phyloP scores from a whole-genome alignment of 2,329 filamentous ascomycete species.

The Paecilomyces dactylethromorphus region DNA sequence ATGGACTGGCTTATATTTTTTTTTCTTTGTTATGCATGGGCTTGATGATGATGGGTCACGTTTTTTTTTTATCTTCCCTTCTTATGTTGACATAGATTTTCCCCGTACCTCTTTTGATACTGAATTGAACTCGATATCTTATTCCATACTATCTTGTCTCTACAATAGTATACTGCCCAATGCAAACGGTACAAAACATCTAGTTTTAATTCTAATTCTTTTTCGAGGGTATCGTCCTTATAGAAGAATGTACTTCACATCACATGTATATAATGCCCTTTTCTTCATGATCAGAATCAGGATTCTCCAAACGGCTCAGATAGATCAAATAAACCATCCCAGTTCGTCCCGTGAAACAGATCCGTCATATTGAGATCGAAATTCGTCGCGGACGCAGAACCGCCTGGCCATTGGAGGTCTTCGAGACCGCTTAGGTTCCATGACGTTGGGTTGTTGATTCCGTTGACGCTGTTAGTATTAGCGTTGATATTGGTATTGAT shows the following conservation, averaged over 20 bases:
- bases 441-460: neutral
- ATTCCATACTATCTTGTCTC: neutral
- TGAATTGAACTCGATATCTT: neutral
- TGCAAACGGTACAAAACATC: too few relatives aligned
- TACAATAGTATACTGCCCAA: neutral
- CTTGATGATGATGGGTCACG: neutral
- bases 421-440: conserved; percentile 8
- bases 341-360: conserved; percentile 24
- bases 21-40: neutral
- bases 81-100: neutral
- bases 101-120: neutral
- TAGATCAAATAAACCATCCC: conserved; percentile 25
- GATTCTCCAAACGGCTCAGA: conserved; percentile 22
- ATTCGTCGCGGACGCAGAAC: conserved; percentile 11
- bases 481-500: too few relatives aligned
- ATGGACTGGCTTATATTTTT: neutral
- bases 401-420: conserved; percentile 1
- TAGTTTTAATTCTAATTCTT: too few relatives aligned
- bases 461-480: neutral
- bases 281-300: conserved; percentile 6
- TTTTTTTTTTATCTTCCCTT: neutral
- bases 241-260: neutral
- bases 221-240: too few relatives aligned
- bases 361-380: conserved; percentile 27
- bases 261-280: too few relatives aligned